Evolutionary conservation across 257 asterid species (phyloP), one percentile per base, ranked within the genome.

Genomic region (Ocimum tenuiflorum): DNA sequence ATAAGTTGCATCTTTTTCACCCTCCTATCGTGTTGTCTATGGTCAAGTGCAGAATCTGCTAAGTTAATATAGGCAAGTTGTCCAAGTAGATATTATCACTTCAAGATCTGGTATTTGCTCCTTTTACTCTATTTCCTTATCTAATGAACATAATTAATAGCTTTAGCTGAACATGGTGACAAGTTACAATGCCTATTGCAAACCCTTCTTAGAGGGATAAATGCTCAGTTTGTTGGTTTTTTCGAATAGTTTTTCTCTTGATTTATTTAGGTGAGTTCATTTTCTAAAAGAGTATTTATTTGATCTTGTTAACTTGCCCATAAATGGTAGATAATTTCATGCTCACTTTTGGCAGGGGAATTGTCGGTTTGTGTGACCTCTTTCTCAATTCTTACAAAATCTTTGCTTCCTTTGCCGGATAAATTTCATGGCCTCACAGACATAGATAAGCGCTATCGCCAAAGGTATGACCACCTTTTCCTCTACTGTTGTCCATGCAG

Each of bases 381-480:
- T 23, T 86, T 94, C 72, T 87, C 97, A 56, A 78, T 94, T 65
- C 97, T 94, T 43, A 88, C 99, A 15, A 94, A 94, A 62, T 90
- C 95, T 11, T 79, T 94, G 73, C 99, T 94, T 75, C 99, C 99
- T 48, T 66, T 94, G 78, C 99, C 97, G 11, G 97, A 94, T 83
- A 94, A 94, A 67, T 94, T 79, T 79, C 99, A 94, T 83, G 99
- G 99, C 77, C 79, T 94, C 67, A 85, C 97, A 47, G 99, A 94
- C 81, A 72, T 94, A 73, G 99, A 86, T 70, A 90, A 90, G 73
- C 89, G 99, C 18, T 94, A 94, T 63, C 95, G 99, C 67, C 97
- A 94, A 69, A 81, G 99, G 99, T 92, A 75, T 70, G 72, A 52
- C 46, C 12, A 67, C 60, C 54, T 64, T 56, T 38, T 36, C 7